Percentiles rank a stretch among this genome's conserved stretches.
Evolutionary conservation across 2,329 filamentous ascomycete species (phyloP).

Genomic region (Fusarium veterinarium): DNA sequence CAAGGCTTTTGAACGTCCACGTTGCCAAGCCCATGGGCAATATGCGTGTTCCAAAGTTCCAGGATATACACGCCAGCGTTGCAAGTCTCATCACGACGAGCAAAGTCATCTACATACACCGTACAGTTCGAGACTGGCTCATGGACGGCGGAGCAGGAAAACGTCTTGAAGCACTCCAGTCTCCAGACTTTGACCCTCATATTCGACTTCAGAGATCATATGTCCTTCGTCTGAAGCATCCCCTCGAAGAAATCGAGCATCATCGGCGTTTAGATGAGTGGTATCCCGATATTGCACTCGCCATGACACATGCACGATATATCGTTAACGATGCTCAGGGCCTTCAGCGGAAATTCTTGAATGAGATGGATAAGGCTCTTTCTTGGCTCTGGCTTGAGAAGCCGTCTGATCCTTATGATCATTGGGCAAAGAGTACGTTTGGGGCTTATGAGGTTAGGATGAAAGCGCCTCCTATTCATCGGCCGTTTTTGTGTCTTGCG

Average conservation of each 20-base stretch:
- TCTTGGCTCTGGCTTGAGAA: slow-evolving; percentile 14
- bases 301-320: slow-evolving; percentile 52
- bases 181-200: not conserved
- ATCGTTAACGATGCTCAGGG: slow-evolving; percentile 25
- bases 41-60: slow-evolving; percentile 2
- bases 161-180: not conserved
- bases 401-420: not conserved
- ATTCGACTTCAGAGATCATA: slow-evolving; percentile 10
- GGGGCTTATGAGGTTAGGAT: slow-evolving; percentile 11
- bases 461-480: slow-evolving; percentile 5
- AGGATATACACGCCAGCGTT: not conserved
- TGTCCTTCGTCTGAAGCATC: slow-evolving; percentile 48
- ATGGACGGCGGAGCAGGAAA: not conserved
- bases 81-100: slow-evolving; percentile 2
- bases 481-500: slow-evolving; percentile 6
- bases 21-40: not conserved
- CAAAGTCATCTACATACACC: slow-evolving; percentile 11
- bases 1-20: not conserved
- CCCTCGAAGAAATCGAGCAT: slow-evolving; percentile 50
- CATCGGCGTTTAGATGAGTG: slow-evolving; percentile 54
- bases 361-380: slow-evolving; percentile 10
- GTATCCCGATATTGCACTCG: slow-evolving; percentile 53
- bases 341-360: not conserved
- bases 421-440: slow-evolving; percentile 18
- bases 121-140: slow-evolving; percentile 14